A percentile compares a stretch with the other conserved stretches of the same genome.
Conservation (phyloP, 305 asterid species). For the Vinca major region DNA sequence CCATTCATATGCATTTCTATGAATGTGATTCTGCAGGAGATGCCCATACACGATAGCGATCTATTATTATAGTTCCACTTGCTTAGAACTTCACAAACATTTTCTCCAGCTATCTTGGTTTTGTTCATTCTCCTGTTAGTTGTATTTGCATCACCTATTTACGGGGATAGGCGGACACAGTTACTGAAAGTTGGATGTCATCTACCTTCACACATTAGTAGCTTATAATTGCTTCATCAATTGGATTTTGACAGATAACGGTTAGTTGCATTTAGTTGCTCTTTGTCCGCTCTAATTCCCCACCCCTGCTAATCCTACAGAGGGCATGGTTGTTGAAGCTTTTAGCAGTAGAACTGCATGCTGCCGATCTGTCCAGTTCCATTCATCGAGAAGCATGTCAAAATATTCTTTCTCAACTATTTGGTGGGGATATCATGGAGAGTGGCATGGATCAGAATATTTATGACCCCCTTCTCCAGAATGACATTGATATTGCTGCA, state of each 20-base stretch:
- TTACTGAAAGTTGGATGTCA: background rate
- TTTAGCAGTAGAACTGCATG: slow-evolving; percentile 73
- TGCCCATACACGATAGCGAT: background rate
- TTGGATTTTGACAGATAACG: background rate
- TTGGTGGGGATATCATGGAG: slow-evolving; percentile 47
- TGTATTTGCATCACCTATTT: background rate
- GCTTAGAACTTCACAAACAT: background rate
- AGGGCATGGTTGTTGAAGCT: slow-evolving; percentile 96
- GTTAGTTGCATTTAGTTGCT: background rate
- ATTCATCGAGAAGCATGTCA: slow-evolving; percentile 79
- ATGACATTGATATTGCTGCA: slow-evolving; percentile 28
- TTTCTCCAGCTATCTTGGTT: background rate
- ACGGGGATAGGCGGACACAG: background rate
- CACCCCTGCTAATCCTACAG: slow-evolving; percentile 33
- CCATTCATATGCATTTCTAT: background rate
- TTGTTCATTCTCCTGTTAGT: background rate
- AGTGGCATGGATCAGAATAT: slow-evolving; percentile 31
- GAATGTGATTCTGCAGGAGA: background rate
- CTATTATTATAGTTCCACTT: background rate
- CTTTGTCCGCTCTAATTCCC: background rate
- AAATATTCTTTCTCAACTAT: slow-evolving; percentile 58
- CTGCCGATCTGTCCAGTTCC: slow-evolving; percentile 52
- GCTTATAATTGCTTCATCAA: background rate
- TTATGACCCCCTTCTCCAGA: slow-evolving; percentile 26
- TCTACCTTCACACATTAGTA: background rate